Base-by-base conservation (phyloP, 352 stramenopile species). In the Phytopythium litorale region DNA sequence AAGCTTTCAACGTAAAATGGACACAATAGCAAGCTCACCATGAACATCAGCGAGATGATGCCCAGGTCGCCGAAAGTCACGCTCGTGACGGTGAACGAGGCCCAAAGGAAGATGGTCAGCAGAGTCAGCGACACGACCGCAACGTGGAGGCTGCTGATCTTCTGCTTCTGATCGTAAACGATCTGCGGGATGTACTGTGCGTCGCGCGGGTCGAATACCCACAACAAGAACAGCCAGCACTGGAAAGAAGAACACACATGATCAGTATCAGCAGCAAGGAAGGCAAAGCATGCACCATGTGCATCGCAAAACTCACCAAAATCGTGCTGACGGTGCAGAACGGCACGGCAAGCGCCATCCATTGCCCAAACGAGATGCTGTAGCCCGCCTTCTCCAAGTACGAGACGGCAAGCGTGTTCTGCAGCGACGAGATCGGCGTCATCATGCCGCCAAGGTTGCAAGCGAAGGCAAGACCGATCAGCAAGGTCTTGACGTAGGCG, bases 371-470 rank as follows among this genome's bases (percentile, higher is more conserved):
- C 6, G 88, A 94, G 56, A 97, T 79, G 48, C 64, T 87, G 64
- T 94, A 95, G 15, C 87, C 87, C 43, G 85, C 85, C 59, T 96
- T 96, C 58, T 96, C 85, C 52, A 96, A 56, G 55, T 92, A 96
- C 12, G 85, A 94, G 43, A 94, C 84, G 0, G 87, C 87, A 21
- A 96, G 68, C 1, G 85, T 93, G 65, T 96, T 96, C 56, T 98
- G 91, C 28, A 98, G 70, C 57, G 88, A 97, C 45, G 91, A 91
- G 67, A 98, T 98, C 1, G 91, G 91, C 19, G 91, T 97, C 84
- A 98, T 96, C 91, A 98, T 98, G 33, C 91, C 91, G 35, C 91
- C 91, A 19, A 98, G 72, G 64, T 98, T 98, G 68, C 91, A 98
- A 1, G 91, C 90, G 56, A 97, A 98, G n/a, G 91, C 90, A 30